Base-by-base conservation (phyloP, 805 yeast genomes). In the Ogataea parapolymorpha region DNA sequence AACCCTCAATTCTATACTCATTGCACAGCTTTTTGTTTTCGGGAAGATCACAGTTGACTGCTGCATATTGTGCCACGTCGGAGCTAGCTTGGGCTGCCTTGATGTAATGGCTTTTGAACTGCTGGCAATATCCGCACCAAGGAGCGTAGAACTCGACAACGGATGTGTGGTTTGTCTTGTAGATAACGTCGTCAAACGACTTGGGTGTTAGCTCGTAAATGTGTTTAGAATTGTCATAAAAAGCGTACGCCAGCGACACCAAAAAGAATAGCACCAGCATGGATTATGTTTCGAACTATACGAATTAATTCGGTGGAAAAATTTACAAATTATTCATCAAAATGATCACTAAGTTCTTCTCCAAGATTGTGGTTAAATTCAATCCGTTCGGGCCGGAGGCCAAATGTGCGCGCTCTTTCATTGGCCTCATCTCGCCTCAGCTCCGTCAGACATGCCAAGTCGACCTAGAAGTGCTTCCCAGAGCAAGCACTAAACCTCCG, bases 61-160 rank as follows among this genome's bases (percentile, higher is more conserved):
- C 84, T 10, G 80, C 96, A 14, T 88, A 80, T 47, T 80, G 77
- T 6, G 75, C 75, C 36, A 76, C 63, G 6, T 75, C 77, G 22
- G 75, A 73, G 6, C 85, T 66, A 22, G 66, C 61, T 37, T 75
- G 76, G 6, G 85, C 95, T 11, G 82, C 77, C 55, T 81, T 81
- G 35, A 70, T 67, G 61, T 71, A 83, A 2, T 77, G 78, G 3
- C 84, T 81, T 44, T 79, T 76, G 37, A 91, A 67, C 42, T 79
- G 74, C 54, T 80, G 74, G 65, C 99, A 91, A 63, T 91, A 88
- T 5, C 97, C 96, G 68, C 99, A 91, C 98, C 98, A 90, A 27
- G 97, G 96, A 4, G 98, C 97, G 62, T 84, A 90, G 63, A 90
- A 90, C 66, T 89, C 89, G 16, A 88, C 89, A 14, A 89, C 65